Base-by-base conservation (phyloP, 495 filamentous ascomycete genomes). In the Letharia columbiana region DNA sequence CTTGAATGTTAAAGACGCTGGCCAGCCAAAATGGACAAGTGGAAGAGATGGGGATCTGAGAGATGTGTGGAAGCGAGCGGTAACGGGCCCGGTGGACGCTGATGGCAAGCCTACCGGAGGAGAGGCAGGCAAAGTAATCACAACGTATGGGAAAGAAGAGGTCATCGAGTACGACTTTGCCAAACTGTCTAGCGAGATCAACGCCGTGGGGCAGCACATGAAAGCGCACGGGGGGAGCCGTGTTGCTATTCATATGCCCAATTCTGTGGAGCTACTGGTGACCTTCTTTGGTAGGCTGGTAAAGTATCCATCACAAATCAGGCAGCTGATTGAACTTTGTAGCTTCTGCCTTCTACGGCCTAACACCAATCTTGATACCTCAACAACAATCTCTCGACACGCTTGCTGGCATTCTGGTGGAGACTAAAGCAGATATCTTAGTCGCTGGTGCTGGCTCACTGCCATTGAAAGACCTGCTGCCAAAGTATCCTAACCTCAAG, bases 241-340 rank as follows among this genome's bases (percentile, higher is more conserved):
- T 44, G 89, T 98, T 37, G 94, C 91, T 35, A 82, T 99, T 68
- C 95, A 94, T 75, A 84, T 98, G 37, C 91, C 92, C 4, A 97
- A 99, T 78, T 95, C 91, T 57, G 80, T 96, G 71, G 94, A 98
- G 75, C 85, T 95, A 61, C 78, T 98, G 54, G 85, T 82, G 37
- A 77, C 84, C 33, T 75, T 89, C n/a, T 90, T 90, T 70, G 85
- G 86, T 89, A 74, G 39, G 79, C 59, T 35, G 3, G 8, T 11
- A 4, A 23, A 23, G 20, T 13, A 41, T 28, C 35, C 44, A 66
- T 82, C 84, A 42, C 20, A 9, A 3, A 47, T 18, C 1, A 31
- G 13, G 31, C 50, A 44, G 44, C 68, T 72, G 42, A 75, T 67
- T 3, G 15, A 11, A 47, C 60, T 35, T 40, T 72, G n/a, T 60